Percentiles rank a stretch among this genome's conserved stretches.
phyloP scores from a whole-genome alignment of 495 filamentous ascomycete species.

The Aspergillus haitiensis region DNA sequence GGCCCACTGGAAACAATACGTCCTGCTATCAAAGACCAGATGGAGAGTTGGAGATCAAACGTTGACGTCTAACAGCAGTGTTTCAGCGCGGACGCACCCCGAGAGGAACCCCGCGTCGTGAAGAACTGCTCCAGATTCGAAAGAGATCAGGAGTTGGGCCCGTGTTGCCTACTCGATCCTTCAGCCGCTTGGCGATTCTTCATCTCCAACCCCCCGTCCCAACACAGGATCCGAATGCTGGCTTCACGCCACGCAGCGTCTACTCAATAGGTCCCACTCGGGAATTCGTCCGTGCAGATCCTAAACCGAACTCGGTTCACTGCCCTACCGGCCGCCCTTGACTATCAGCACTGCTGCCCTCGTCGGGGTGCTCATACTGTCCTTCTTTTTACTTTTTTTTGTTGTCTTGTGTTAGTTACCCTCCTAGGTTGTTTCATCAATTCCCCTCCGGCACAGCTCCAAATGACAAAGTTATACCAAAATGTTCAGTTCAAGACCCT shows the following conservation, averaged over 20 bases:
- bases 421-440: background rate
- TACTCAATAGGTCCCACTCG: background rate
- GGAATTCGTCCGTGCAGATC: background rate
- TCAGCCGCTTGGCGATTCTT: background rate
- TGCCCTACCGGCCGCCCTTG: background rate
- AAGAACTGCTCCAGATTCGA: background rate
- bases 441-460: background rate
- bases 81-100: too few relatives aligned
- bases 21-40: too few relatives aligned
- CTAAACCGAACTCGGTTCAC: background rate
- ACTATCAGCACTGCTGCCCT: background rate
- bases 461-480: background rate
- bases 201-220: background rate
- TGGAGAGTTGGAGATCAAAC: too few relatives aligned
- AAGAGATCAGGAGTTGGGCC: background rate
- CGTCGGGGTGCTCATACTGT: background rate
- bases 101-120: background rate
- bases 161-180: background rate
- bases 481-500: slow-evolving; percentile 4
- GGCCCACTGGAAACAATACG: too few relatives aligned
- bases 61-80: too few relatives aligned
- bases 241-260: background rate
- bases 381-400: background rate
- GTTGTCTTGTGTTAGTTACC: too few relatives aligned
- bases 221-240: background rate